Conservation (phyloP, 768 basidiomycete species). For the Chalciporus pseudorubinellus region DNA sequence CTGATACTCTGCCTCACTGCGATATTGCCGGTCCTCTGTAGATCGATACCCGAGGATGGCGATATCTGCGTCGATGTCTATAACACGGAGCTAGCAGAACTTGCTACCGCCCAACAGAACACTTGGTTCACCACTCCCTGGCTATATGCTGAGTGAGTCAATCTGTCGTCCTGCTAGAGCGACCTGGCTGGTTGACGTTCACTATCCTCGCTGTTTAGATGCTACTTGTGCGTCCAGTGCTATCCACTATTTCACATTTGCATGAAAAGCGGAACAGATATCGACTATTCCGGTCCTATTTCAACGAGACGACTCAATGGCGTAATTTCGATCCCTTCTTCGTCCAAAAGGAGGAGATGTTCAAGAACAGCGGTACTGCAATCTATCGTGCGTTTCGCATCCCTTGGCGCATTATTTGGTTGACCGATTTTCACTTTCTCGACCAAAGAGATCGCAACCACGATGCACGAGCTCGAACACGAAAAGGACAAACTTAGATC, state of each 20-base stretch:
- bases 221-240: constrained; percentile 63
- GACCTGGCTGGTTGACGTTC: not conserved
- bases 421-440: not conserved
- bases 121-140: constrained; percentile 94
- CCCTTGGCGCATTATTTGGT: not conserved
- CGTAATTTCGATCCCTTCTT: constrained; percentile 79
- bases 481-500: constrained; percentile 44
- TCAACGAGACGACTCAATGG: constrained; percentile 70
- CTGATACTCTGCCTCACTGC: not conserved
- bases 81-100: constrained; percentile 64
- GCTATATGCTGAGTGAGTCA: constrained; percentile 89
- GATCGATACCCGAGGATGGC: constrained; percentile 72
- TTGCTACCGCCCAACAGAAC: constrained; percentile 46
- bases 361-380: constrained; percentile 72
- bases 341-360: constrained; percentile 74
- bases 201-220: constrained; percentile 39
- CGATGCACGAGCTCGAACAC: constrained; percentile 61
- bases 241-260: not conserved
- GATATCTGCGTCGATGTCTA: constrained; percentile 69
- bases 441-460: constrained; percentile 70
- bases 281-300: constrained; percentile 73
- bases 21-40: constrained; percentile 25
- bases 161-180: not conserved
- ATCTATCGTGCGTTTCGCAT: constrained; percentile 61
- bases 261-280: constrained; percentile 50